Evolutionary conservation across 345 rosid species (phyloP).

Genomic region (Rhizophora apiculata): DNA sequence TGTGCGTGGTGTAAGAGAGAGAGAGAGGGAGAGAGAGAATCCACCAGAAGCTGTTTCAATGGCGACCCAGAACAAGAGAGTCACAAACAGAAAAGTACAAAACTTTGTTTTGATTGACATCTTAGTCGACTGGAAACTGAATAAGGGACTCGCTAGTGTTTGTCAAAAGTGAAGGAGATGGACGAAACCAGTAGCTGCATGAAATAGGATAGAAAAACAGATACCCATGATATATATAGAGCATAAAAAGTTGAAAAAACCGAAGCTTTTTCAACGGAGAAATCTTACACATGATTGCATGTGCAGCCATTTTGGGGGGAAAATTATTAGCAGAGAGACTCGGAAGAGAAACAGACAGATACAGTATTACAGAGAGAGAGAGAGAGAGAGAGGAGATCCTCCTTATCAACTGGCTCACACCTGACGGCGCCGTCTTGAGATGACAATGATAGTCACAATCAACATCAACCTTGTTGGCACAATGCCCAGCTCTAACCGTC

Average conservation of each 20-base stretch:
- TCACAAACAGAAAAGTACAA: slow-evolving; percentile 15
- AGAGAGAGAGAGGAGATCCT: background rate
- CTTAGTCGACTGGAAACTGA: background rate
- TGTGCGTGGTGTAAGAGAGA: background rate
- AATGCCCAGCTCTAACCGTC: too few relatives aligned
- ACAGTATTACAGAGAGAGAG: too few relatives aligned
- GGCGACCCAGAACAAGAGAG: slow-evolving; percentile 33
- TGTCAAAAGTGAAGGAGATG: background rate
- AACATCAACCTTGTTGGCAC: background rate
- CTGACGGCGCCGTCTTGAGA: slow-evolving; percentile 42
- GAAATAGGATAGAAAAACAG: background rate
- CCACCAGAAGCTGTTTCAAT: slow-evolving; percentile 41
- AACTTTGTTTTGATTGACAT: slow-evolving; percentile 21
- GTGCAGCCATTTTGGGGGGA: slow-evolving; percentile 52
- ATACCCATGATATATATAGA: slow-evolving; percentile 25
- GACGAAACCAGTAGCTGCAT: background rate
- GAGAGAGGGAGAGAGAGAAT: background rate
- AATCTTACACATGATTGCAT: slow-evolving; percentile 44
- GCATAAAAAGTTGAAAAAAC: background rate
- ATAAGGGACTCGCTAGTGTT: background rate
- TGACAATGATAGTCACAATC: slow-evolving; percentile 13
- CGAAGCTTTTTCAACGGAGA: background rate
- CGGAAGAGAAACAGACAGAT: too few relatives aligned
- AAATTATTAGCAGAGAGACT: slow-evolving; percentile 16
- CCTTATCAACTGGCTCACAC: slow-evolving; percentile 4